Conservation (phyloP, 208 protist genomes). For the Phytomonas francai region DNA sequence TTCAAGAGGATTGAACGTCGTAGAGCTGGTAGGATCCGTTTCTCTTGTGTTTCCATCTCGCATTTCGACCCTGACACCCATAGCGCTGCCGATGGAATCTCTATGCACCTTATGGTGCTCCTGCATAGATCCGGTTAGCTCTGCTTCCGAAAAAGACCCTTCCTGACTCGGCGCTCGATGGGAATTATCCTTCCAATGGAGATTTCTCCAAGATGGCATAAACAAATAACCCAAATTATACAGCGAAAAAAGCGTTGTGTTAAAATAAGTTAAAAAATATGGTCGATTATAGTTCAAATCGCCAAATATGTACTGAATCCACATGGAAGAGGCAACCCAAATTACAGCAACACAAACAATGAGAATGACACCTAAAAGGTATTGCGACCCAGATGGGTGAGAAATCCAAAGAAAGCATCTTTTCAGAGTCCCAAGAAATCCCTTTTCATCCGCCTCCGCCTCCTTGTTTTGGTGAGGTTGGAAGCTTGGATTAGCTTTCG, state of each 20-base stretch:
- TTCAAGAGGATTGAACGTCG: not conserved
- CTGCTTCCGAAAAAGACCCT: not conserved
- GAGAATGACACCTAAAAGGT: slow-evolving; percentile 70
- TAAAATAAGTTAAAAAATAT: slow-evolving; percentile 91
- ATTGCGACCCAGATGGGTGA: slow-evolving; percentile 32
- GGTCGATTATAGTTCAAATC: slow-evolving; percentile 74
- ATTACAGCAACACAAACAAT: slow-evolving; percentile 87
- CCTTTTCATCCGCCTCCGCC: not conserved
- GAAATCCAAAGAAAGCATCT: not conserved
- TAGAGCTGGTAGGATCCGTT: not conserved
- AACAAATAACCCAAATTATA: slow-evolving; percentile 79
- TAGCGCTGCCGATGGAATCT: not conserved
- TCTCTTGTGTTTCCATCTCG: not conserved
- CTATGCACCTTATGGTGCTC: not conserved
- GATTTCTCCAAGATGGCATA: slow-evolving; percentile 36
- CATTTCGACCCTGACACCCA: not conserved
- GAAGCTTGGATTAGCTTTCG: not conserved
- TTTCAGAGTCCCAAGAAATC: not conserved
- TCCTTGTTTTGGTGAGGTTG: not conserved
- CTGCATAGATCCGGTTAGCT: not conserved
- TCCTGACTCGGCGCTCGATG: not conserved
- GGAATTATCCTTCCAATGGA: slow-evolving; percentile 32
- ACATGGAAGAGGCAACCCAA: slow-evolving; percentile 81
- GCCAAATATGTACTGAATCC: slow-evolving; percentile 89
- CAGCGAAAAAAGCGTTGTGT: slow-evolving; percentile 77